Conservation (phyloP, 768 basidiomycete genomes). For the Suillus clintonianus region DNA sequence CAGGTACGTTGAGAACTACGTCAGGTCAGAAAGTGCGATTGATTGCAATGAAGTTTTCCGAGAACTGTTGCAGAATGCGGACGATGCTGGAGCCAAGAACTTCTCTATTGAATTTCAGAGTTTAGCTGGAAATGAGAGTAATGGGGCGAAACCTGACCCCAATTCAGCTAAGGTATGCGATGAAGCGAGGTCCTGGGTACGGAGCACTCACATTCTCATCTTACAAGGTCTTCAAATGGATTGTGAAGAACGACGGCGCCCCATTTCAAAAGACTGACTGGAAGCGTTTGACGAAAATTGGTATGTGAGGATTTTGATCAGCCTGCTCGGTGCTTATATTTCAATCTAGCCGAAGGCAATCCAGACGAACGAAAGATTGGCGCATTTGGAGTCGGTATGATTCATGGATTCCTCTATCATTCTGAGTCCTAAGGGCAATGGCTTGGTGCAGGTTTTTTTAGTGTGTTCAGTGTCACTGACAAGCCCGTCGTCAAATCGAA, state of each 20-base stretch:
- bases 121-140: conserved; percentile 10
- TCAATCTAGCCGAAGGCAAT: conserved; percentile 46
- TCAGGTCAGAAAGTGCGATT: not conserved
- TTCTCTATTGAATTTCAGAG: conserved; percentile 40
- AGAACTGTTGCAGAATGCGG: conserved; percentile 59
- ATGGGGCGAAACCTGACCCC: not conserved
- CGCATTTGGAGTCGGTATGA: conserved; percentile 39
- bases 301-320: conserved; percentile 8
- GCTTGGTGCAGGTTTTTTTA: conserved; percentile 20
- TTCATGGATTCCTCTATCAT: not conserved
- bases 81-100: conserved; percentile 42
- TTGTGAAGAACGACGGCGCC: conserved; percentile 49
- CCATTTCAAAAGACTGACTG: conserved; percentile 49
- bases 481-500: conserved; percentile 26
- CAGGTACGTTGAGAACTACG: conserved; percentile 5
- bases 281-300: conserved; percentile 49
- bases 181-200: not conserved
- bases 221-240: conserved; percentile 38
- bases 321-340: not conserved
- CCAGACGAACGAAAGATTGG: conserved; percentile 56
- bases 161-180: not conserved
- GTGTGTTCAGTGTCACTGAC: conserved; percentile 31
- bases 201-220: conserved; percentile 9
- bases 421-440: not conserved
- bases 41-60: conserved; percentile 39